Evolutionary conservation across 2,329 filamentous ascomycete species (phyloP).

Genomic region (Penicillium sp.): DNA sequence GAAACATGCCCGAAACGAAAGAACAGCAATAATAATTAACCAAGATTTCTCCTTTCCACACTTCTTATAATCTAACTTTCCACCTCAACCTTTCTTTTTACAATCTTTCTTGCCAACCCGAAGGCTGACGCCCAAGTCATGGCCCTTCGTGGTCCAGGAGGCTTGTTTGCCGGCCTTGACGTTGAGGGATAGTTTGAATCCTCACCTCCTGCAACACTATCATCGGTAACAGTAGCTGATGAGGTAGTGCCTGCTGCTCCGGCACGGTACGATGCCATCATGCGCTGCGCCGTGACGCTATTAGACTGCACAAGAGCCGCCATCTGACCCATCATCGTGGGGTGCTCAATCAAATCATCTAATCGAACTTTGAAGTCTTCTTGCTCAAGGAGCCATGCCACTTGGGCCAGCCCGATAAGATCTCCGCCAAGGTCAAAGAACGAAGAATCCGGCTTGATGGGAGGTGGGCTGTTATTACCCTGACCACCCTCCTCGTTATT

Average conservation of each 20-base stretch:
- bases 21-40: neutral
- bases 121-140: conserved; percentile 14
- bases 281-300: conserved; percentile 5
- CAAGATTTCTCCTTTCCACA: neutral
- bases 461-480: neutral
- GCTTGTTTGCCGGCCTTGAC: neutral
- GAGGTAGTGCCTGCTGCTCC: conserved; percentile 2
- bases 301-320: conserved; percentile 25
- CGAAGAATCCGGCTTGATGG: conserved; percentile 36
- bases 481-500: conserved; percentile 16
- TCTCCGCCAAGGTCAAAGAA: conserved; percentile 42
- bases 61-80: neutral
- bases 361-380: conserved; percentile 37
- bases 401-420: conserved; percentile 38
- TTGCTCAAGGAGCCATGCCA: conserved; percentile 39
- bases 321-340: conserved; percentile 41
- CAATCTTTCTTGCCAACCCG: conserved; percentile 13
- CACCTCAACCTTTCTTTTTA: conserved; percentile 13
- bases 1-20: neutral
- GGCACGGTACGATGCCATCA: conserved; percentile 10
- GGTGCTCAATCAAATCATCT: conserved; percentile 38
- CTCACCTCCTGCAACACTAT: neutral
- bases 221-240: neutral
- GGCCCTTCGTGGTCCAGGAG: conserved; percentile 1
- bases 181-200: neutral